Conservation (phyloP, 306 rosid genomes). For the Delonix regia region DNA sequence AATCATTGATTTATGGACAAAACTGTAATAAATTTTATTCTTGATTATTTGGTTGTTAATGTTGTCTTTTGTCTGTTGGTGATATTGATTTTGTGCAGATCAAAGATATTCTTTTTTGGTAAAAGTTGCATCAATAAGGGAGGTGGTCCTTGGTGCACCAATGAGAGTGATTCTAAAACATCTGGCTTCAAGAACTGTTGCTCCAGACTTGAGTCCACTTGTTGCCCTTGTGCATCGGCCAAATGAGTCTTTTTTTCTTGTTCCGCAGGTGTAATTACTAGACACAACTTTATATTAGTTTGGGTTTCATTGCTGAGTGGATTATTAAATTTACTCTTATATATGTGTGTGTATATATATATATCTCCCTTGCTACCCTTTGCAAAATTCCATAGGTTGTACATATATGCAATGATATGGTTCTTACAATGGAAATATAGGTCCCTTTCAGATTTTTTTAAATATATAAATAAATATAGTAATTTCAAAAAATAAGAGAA, state of each 20-base stretch:
- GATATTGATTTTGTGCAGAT: conserved; percentile 61
- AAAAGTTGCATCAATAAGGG: conserved; percentile 90
- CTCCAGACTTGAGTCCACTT: conserved; percentile 52
- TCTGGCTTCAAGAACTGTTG: conserved; percentile 66
- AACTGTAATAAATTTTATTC: not conserved
- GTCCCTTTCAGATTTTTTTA: conserved; percentile 1
- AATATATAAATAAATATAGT: not conserved
- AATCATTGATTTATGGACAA: not conserved
- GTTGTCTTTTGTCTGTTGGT: conserved; percentile 31
- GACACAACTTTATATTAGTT: conserved; percentile 23
- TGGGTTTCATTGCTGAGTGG: not conserved
- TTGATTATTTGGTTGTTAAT: conserved; percentile 30
- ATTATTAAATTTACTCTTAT: not conserved
- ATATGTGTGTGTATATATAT: too few species aligned
- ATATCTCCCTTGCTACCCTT: not conserved
- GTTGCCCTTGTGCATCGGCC: conserved; percentile 95
- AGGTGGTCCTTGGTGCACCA: conserved; percentile 97
- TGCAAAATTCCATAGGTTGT: conserved; percentile 4
- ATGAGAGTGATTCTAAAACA: conserved; percentile 72
- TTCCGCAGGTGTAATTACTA: conserved; percentile 64
- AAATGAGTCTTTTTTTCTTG: conserved; percentile 77
- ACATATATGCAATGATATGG: conserved; percentile 4
- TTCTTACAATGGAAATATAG: not conserved
- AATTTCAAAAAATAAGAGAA: not conserved
- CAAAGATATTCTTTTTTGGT: conserved; percentile 70